phyloP scores from a whole-genome alignment of 768 basidiomycete species.

The Russula compacta region DNA sequence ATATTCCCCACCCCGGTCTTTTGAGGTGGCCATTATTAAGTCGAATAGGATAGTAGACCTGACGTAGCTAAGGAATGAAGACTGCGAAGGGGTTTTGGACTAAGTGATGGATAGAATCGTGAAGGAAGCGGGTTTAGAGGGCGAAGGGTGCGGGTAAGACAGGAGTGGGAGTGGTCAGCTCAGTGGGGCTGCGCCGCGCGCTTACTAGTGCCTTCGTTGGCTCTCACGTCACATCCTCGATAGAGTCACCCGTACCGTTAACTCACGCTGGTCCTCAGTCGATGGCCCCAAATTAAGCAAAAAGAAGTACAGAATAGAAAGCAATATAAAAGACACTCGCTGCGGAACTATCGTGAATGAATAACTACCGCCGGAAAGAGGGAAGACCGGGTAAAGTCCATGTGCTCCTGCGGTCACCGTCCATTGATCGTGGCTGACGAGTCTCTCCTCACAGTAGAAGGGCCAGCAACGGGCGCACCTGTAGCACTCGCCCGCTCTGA shows the following conservation, averaged over 20 bases:
- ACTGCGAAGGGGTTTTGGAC: background rate
- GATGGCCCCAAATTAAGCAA: background rate
- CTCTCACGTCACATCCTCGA: too few species aligned
- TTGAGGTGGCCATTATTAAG: slow-evolving; percentile 8
- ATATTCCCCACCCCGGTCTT: slow-evolving; percentile 20
- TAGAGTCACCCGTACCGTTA: background rate
- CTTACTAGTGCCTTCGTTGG: too few species aligned
- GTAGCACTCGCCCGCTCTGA: slow-evolving; percentile 28
- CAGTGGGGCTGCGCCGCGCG: too few species aligned
- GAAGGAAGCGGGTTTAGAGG: background rate
- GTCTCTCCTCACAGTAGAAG: slow-evolving; percentile 44
- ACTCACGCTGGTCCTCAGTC: background rate
- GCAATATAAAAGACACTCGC: background rate
- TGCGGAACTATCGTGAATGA: background rate
- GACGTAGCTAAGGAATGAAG: background rate
- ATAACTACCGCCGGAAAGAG: background rate
- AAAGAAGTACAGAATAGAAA: background rate
- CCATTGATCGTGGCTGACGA: slow-evolving; percentile 68
- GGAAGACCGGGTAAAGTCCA: background rate
- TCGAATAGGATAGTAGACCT: background rate
- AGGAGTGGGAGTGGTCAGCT: too few species aligned
- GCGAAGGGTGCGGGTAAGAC: background rate
- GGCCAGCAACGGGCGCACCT: slow-evolving; percentile 1
- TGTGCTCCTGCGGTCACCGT: slow-evolving; percentile 25
- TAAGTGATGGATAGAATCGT: background rate